These are phyloP conservation scores for Bipolaris cookei DNA, from an alignment of 2,329 filamentous ascomycete species.

Conservation along the genomic window DNA sequence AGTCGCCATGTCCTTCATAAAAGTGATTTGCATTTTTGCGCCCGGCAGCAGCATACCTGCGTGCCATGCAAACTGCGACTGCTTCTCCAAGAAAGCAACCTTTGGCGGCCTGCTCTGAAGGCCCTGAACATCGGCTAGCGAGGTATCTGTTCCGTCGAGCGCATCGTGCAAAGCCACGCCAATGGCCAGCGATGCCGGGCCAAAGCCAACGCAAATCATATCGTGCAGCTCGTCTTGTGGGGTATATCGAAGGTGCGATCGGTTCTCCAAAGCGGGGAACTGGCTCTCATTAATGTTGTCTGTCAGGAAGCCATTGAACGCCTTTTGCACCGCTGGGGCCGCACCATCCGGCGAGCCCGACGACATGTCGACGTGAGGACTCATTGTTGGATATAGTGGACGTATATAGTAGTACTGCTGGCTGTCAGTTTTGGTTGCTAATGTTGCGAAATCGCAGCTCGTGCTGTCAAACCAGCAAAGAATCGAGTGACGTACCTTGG, in stretches of 20 bases:
- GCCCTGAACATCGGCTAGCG: conserved; percentile 40
- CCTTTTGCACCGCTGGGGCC: conserved; percentile 33
- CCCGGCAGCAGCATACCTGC: conserved; percentile 93
- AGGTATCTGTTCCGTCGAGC: conserved; percentile 50
- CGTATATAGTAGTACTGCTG: background rate
- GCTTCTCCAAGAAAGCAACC: conserved; percentile 87
- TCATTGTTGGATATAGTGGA: conserved; percentile 31
- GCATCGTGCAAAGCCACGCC: conserved; percentile 87
- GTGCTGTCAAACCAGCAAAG: background rate
- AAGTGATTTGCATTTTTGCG: conserved; percentile 96
- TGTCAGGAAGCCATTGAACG: conserved; percentile 37
- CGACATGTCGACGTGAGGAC: conserved; percentile 43
- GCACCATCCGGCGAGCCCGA: conserved; percentile 23
- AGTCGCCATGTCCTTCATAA: conserved; percentile 93
- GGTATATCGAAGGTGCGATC: conserved; percentile 60
- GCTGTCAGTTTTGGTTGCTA: conserved; percentile 5
- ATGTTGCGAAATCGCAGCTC: background rate
- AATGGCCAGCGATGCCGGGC: conserved; percentile 86
- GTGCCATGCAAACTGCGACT: conserved; percentile 86
- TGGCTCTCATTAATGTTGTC: conserved; percentile 37
- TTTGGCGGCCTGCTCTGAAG: conserved; percentile 62
- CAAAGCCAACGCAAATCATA: conserved; percentile 89
- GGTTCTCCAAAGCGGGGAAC: conserved; percentile 39
- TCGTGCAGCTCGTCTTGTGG: conserved; percentile 74
- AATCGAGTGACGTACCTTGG: conserved; percentile 5